Evolutionary conservation across 2,329 filamentous ascomycete species (phyloP), one percentile per base, ranked within the genome.

Genomic region (Pestalotiopsis sp.): DNA sequence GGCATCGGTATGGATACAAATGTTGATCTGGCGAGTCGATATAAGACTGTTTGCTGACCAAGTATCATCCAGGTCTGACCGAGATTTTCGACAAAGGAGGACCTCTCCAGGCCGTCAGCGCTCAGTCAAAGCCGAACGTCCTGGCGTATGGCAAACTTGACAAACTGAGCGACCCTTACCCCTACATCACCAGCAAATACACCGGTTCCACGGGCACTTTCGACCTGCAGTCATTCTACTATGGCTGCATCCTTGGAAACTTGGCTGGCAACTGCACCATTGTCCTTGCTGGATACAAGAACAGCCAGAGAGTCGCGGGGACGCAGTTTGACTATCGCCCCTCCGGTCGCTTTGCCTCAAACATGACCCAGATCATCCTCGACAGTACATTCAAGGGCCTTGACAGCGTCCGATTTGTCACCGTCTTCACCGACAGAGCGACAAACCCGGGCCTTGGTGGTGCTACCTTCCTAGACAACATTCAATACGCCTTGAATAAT

Each of bases 121-220:
- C 57, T 36, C 57, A 59, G 4, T 59, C 57, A 7, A 27, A 12
- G 9, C 57, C 57, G 6, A 59, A 59, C 23, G 57, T 59, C n/a
- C 57, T 59, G 23, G 57, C 57, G 6, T 59, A 27, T 59, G 57
- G 57, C 27, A 59, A 59, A 6, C 57, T 59, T 23, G 57, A 59
- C 57, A 59, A 23, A 36, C 12, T 59, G 20, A 36, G 27, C 27
- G 57, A 59, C 23, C 11, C 11, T 27, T 59, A 59, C 25, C 57
- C 57, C 27, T 59, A 59, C 57, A 59, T 59, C 25, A 59, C 57
- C 20, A 59, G 57, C 57, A 59, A 59, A 23, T 59, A 59, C 57
- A 36, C 20, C 14, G 57, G 57, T 6, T 59, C 57, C 12, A 27
- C 20, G 4, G 57, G 57, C 57, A 59, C 57, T 14, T 59, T 59